Percentiles rank a stretch among this genome's conserved stretches.
Conservation (phyloP, 129 eudicot genomes). For the Saposhnikovia divaricata region DNA sequence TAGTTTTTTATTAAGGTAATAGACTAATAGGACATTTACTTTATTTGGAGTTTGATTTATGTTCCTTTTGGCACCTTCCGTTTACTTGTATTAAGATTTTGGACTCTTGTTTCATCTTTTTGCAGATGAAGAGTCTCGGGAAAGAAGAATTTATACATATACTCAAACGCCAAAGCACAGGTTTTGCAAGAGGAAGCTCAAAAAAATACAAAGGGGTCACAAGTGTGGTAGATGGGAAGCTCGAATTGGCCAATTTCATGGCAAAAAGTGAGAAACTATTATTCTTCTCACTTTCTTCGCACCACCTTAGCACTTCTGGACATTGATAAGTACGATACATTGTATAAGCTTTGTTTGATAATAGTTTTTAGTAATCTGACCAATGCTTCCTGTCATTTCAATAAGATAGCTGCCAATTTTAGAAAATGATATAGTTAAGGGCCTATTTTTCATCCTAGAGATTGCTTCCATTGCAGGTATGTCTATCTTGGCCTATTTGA, state of each 20-base stretch:
- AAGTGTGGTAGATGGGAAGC: constrained; percentile 97
- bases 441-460: constrained; percentile 31
- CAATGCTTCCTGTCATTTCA: neutral
- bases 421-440: constrained; percentile 17
- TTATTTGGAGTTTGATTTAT: neutral
- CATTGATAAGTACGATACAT: neutral
- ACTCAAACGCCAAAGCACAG: constrained; percentile 68
- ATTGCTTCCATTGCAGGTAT: constrained; percentile 60
- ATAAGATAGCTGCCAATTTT: constrained; percentile 12
- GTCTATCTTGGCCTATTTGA: constrained; percentile 82
- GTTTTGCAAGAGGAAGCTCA: constrained; percentile 69
- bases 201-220: constrained; percentile 79
- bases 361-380: constrained; percentile 5
- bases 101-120: constrained; percentile 8
- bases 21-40: neutral
- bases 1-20: neutral
- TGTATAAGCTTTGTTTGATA: constrained; percentile 1
- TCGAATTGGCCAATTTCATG: constrained; percentile 78
- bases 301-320: neutral
- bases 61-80: neutral
- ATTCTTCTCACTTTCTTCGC: no score
- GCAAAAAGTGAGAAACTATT: constrained; percentile 61
- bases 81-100: neutral
- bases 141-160: constrained; percentile 88
- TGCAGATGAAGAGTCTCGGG: constrained; percentile 58